Evolutionary conservation across 1,139 yeast genomes (phyloP), one percentile per base, ranked within the genome.

Genomic region (Lizanozyma gosingica): DNA sequence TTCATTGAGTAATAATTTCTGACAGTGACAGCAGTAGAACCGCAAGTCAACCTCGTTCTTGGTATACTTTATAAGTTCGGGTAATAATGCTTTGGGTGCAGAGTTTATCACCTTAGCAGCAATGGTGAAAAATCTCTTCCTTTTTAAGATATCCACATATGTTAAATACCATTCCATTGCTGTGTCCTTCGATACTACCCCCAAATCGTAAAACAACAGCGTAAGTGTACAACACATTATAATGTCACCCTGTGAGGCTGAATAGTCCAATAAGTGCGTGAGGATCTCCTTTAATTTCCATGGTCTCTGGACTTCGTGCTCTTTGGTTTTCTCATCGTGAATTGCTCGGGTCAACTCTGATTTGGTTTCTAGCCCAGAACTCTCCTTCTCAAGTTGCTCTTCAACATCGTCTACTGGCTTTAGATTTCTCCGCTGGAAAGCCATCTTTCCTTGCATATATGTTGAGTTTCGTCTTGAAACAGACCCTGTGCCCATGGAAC

Each of bases 1-100:
- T 47, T 84, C 94, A 54, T 86, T 87, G 3, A 77, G 61, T 14
- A 88, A 62, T 4, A 86, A 67, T 39, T 74, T 68, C 34, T 71
- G 67, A 57, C 97, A 90, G 46, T 70, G 65, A 36, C 77, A 78
- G 56, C 97, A 90, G 48, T 74, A 78, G 17, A 80, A 68, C 45
- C 85, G 71, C 29, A 84, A 60, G 17, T 75, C 69, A 1, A 86
- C 74, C 14, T 78, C 78, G 16, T 72, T 71, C 41, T 67, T 65
- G 6, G 78, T 76, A 37, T 67, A 50, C n/a, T 61, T 63, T 35
- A 65, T 62, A 39, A 82, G 62, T 11, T 67, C 61, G 8, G 63
- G 62, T 47, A 63, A 58, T 14, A 65, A 44, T 4, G 52, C 62
- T 9, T 36, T 43, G 0, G 76, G 73, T 0, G 75, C 67, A 32